These are phyloP conservation scores for Cyanidium caldarium DNA, from an alignment of 23 red algal genomes.

Conservation along the genomic window DNA sequence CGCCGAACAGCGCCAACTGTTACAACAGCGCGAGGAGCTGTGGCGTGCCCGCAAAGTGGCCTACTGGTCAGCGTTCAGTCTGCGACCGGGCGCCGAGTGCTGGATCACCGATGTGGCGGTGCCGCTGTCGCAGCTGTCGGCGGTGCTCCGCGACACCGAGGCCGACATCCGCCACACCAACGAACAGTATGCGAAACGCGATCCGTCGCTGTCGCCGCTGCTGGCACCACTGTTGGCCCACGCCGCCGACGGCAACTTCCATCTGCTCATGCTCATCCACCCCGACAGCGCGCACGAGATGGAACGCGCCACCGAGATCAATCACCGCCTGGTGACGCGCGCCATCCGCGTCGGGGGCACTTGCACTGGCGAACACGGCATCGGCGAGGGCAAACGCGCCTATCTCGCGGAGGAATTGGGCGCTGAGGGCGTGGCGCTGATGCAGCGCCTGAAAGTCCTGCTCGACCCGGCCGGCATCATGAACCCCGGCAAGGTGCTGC, in stretches of 20 bases:
- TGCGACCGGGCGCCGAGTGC: constrained; percentile 35
- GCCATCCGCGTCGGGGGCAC: constrained; percentile 73
- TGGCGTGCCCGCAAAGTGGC: constrained; percentile 82
- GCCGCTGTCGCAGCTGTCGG: constrained; percentile 70
- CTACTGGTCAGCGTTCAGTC: constrained; percentile 67
- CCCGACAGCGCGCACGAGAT: constrained; percentile 45
- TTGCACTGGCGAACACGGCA: constrained; percentile 90
- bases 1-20: background rate
- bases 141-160: constrained; percentile 61
- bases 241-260: constrained; percentile 94
- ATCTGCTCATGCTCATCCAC: constrained; percentile 65
- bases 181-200: constrained; percentile 10
- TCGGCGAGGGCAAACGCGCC: constrained; percentile 77
- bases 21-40: constrained; percentile 50
- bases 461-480: constrained; percentile 75
- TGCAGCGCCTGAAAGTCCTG: constrained; percentile 65
- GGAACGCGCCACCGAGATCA: constrained; percentile 42
- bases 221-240: constrained; percentile 76
- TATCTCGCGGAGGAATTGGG: constrained; percentile 73
- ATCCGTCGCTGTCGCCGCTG: constrained; percentile 38
- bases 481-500: constrained; percentile 88
- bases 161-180: constrained; percentile 1
- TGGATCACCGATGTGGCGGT: constrained; percentile 91
- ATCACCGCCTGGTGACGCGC: constrained; percentile 46
- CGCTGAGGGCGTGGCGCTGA: constrained; percentile 37